These are phyloP conservation scores for Botryococcus braunii DNA, from an alignment of 163 green algal genomes.

Conservation along the genomic window DNA sequence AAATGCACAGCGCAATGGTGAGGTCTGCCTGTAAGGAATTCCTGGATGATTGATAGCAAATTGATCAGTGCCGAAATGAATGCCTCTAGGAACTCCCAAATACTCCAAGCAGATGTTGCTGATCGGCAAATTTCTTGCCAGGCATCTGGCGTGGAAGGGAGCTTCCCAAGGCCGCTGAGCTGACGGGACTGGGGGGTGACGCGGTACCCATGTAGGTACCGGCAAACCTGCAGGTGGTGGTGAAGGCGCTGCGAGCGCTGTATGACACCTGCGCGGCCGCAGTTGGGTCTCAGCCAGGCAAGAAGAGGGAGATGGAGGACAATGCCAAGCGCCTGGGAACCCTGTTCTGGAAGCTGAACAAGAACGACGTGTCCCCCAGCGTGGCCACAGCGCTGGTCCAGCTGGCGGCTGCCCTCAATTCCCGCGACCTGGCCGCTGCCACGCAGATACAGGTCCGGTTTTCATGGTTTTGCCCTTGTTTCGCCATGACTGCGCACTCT, in stretches of 20 bases:
- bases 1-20: too few species aligned
- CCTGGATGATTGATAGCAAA: too few species aligned
- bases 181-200: too few species aligned
- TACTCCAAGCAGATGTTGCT: too few species aligned
- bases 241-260: constrained; percentile 55
- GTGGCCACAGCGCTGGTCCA: constrained; percentile 63
- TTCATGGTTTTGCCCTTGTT: neutral
- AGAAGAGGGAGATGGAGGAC: constrained; percentile 92
- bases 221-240: constrained; percentile 47
- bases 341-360: constrained; percentile 87
- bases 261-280: constrained; percentile 54
- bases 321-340: constrained; percentile 74
- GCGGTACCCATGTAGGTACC: constrained; percentile 38
- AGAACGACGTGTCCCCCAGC: constrained; percentile 54
- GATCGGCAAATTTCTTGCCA: too few species aligned
- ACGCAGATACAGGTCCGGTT: constrained; percentile 52
- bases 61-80: too few species aligned
- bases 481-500: neutral
- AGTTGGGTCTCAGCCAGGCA: constrained; percentile 38
- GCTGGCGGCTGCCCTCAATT: constrained; percentile 74
- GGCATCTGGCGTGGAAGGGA: too few species aligned
- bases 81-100: too few species aligned
- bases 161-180: too few species aligned
- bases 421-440: constrained; percentile 68
- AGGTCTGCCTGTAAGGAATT: too few species aligned